Evolutionary conservation across 2,329 filamentous ascomycete genomes (phyloP).

Genomic region (Penicillium rolfsii): DNA sequence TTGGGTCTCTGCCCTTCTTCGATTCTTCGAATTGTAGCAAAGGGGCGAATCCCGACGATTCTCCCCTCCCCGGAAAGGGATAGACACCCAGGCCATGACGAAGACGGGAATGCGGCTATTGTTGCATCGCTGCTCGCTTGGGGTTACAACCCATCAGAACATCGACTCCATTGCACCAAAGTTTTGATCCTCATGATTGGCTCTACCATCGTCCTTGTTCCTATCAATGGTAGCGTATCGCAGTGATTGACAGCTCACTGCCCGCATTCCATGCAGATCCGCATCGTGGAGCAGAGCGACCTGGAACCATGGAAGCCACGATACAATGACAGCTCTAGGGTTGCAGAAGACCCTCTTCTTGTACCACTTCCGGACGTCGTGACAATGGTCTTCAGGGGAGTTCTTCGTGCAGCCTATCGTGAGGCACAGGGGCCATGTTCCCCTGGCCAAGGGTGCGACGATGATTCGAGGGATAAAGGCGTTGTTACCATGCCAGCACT

Average conservation of each 20-base stretch:
- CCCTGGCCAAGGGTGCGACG: slow-evolving; percentile 12
- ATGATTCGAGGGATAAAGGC: slow-evolving; percentile 24
- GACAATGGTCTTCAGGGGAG: background rate
- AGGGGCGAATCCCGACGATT: background rate
- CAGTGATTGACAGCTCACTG: slow-evolving; percentile 20
- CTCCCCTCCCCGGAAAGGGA: slow-evolving; percentile 22
- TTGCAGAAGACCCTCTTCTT: slow-evolving; percentile 17
- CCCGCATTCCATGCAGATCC: slow-evolving; percentile 24
- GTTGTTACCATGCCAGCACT: slow-evolving; percentile 34
- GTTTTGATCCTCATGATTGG: background rate
- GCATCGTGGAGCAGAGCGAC: slow-evolving; percentile 13
- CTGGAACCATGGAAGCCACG: slow-evolving; percentile 24
- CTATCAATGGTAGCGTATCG: slow-evolving; percentile 9
- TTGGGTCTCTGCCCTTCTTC: background rate
- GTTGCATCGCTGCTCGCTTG: slow-evolving; percentile 22
- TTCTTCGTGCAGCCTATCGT: slow-evolving; percentile 17
- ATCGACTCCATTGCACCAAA: background rate
- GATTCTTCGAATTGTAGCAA: background rate
- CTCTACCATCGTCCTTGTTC: background rate
- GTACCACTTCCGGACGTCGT: background rate
- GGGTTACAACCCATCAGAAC: slow-evolving; percentile 8
- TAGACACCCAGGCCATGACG: background rate
- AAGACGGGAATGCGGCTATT: slow-evolving; percentile 23
- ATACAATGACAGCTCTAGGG: slow-evolving; percentile 12
- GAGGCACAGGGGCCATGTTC: background rate